Percentiles rank a stretch among this genome's conserved stretches.
Evolutionary conservation across 2,329 filamentous ascomycete species (phyloP).

Genomic region (Penicillium hordei): DNA sequence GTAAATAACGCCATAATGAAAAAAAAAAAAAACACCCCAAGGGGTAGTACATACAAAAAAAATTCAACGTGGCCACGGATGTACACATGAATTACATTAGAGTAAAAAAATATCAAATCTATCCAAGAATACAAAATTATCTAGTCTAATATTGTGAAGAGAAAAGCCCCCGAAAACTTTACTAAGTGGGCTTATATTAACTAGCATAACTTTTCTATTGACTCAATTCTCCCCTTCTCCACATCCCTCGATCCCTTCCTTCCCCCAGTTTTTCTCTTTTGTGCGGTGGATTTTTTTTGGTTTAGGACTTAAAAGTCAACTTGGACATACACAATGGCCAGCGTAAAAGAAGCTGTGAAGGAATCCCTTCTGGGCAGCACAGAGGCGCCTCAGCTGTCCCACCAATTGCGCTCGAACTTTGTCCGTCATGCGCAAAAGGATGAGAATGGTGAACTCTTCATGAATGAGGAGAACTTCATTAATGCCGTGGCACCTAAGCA

Average conservation of each 20-base stretch:
- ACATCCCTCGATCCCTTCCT: constrained; percentile 18
- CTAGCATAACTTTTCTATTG: constrained; percentile 15
- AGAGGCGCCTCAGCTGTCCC: constrained; percentile 63
- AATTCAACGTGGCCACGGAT: constrained; percentile 3
- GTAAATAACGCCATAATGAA: constrained; percentile 19
- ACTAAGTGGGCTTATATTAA: not conserved
- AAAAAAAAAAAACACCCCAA: not conserved
- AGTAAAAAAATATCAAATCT: not conserved
- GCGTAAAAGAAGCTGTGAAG: constrained; percentile 71
- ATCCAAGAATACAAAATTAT: not conserved
- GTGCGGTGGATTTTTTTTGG: constrained; percentile 13
- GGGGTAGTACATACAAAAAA: not conserved
- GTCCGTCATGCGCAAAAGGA: constrained; percentile 73
- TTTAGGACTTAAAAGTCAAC: not conserved
- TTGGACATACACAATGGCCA: constrained; percentile 43
- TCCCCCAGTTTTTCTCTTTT: constrained; percentile 12
- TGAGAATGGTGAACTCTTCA: constrained; percentile 71
- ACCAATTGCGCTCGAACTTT: constrained; percentile 75
- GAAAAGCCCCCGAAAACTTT: not conserved
- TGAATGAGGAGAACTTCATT: constrained; percentile 85
- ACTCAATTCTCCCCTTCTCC: constrained; percentile 27
- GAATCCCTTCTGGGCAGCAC: constrained; percentile 70
- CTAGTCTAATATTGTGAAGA: not conserved
- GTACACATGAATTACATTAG: not conserved
- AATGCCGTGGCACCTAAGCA: constrained; percentile 80